phyloP scores from a whole-genome alignment of 306 rosid genomes.

The Prosopis cineraria region DNA sequence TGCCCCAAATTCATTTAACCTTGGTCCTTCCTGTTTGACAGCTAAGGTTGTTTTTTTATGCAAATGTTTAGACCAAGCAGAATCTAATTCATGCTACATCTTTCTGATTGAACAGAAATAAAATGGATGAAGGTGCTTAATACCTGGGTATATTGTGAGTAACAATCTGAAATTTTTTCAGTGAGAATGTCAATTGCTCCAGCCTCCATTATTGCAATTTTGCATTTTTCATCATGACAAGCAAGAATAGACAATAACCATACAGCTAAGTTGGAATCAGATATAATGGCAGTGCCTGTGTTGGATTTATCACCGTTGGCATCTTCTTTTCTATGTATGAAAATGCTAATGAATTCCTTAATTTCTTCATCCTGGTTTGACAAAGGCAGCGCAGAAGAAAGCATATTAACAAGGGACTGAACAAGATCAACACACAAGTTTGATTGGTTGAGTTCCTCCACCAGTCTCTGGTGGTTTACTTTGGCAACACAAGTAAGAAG shows the following conservation, averaged over 20 bases:
- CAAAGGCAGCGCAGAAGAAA: slow-evolving; percentile 52
- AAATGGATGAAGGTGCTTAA: slow-evolving; percentile 28
- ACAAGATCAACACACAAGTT: slow-evolving; percentile 62
- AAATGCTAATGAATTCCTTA: slow-evolving; percentile 67
- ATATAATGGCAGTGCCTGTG: slow-evolving; percentile 58
- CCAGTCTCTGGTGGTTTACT: slow-evolving; percentile 72
- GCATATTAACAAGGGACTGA: slow-evolving; percentile 81
- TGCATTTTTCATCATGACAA: slow-evolving; percentile 76
- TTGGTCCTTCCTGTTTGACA: no score
- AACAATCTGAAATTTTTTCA: slow-evolving; percentile 78
- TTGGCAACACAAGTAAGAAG: slow-evolving; percentile 87
- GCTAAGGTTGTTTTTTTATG: slow-evolving; percentile 14
- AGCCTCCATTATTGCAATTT: slow-evolving; percentile 78
- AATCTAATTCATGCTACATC: slow-evolving; percentile 27
- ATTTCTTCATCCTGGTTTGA: slow-evolving; percentile 43
- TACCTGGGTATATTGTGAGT: slow-evolving; percentile 85
- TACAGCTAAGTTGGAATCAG: slow-evolving; percentile 72
- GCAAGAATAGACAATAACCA: slow-evolving; percentile 93
- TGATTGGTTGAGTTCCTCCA: slow-evolving; percentile 72
- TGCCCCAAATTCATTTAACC: no score
- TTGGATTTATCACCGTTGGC: slow-evolving; percentile 45
- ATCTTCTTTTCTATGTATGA: slow-evolving; percentile 62
- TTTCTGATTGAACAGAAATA: slow-evolving; percentile 19
- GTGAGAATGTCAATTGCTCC: slow-evolving; percentile 91
- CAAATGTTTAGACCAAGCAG: slow-evolving; percentile 13